Evolutionary conservation across 2,329 filamentous ascomycete genomes (phyloP).

Genomic region (Dactylella cylindrospora): DNA sequence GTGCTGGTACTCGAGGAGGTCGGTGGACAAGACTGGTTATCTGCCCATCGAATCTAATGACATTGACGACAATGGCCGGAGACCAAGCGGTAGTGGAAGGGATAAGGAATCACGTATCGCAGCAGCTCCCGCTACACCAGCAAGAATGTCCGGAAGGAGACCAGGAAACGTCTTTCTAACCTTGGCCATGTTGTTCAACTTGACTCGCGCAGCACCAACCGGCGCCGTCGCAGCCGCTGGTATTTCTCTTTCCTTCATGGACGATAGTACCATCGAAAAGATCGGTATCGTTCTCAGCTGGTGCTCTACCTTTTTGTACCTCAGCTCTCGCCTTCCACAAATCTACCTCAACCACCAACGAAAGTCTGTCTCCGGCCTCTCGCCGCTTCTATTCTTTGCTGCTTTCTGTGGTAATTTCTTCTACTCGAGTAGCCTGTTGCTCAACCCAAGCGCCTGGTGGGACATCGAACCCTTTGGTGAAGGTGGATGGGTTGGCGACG

Average conservation of each 20-base stretch:
- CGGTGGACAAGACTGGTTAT: too few species aligned
- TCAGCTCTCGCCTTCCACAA: conserved; percentile 64
- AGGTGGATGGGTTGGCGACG: conserved; percentile 62
- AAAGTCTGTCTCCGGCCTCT: conserved; percentile 65
- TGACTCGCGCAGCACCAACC: conserved; percentile 25
- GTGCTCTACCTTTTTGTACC: conserved; percentile 53
- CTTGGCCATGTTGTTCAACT: conserved; percentile 29
- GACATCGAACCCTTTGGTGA: conserved; percentile 61
- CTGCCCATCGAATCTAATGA: conserved; percentile 51
- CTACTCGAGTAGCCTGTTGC: conserved; percentile 64
- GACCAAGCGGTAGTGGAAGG: conserved; percentile 50
- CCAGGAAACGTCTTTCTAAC: conserved; percentile 20
- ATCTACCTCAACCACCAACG: conserved; percentile 66
- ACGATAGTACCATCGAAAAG: conserved; percentile 4
- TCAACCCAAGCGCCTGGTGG: conserved; percentile 66
- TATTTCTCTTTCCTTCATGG: conserved; percentile 8
- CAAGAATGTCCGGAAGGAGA: neutral
- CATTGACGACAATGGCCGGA: conserved; percentile 47
- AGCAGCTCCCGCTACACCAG: neutral
- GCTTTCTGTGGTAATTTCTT: conserved; percentile 70
- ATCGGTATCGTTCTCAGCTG: conserved; percentile 26
- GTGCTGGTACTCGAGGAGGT: conserved; percentile 64
- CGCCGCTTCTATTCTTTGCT: conserved; percentile 64
- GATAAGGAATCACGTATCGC: conserved; percentile 23
- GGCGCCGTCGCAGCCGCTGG: conserved; percentile 1